A percentile compares a stretch with the other conserved stretches of the same genome.
phyloP scores from a whole-genome alignment of 768 basidiomycete genomes.

The Mycena polygramma region DNA sequence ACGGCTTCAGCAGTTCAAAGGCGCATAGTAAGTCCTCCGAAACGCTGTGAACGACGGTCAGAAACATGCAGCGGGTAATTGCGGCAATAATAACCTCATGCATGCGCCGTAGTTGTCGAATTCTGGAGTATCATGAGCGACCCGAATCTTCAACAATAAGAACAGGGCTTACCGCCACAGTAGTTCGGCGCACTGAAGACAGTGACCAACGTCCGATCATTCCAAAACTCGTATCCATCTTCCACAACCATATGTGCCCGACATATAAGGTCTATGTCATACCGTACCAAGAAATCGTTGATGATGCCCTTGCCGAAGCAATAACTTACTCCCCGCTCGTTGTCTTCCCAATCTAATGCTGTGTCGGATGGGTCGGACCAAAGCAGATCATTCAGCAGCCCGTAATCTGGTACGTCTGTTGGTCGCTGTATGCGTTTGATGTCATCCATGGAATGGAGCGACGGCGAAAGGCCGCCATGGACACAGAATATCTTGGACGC shows the following conservation, averaged over 20 bases:
- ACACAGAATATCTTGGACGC: constrained; percentile 99
- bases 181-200: constrained; percentile 99
- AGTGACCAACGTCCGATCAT: constrained; percentile 97
- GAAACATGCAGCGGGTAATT: constrained; percentile 26
- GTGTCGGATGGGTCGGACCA: constrained; percentile 99
- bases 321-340: constrained; percentile 98
- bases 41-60: constrained; percentile 66
- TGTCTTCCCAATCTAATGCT: constrained; percentile 99
- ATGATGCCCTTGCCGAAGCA: constrained; percentile 99
- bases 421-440: constrained; percentile 98
- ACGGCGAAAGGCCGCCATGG: constrained; percentile 95
- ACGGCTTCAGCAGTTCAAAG: constrained; percentile 95
- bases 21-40: constrained; percentile 98
- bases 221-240: constrained; percentile 99
- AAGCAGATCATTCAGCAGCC: constrained; percentile 94
- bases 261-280: constrained; percentile 99
- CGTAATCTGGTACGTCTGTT: constrained; percentile 98
- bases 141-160: constrained; percentile 7
- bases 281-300: constrained; percentile 93
- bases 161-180: constrained; percentile 83
- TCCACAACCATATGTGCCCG: constrained; percentile 99
- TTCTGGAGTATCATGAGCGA: constrained; percentile 59
- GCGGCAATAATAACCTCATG: constrained; percentile 77
- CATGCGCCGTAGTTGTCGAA: constrained; percentile 97
- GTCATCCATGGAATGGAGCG: constrained; percentile 96